Percentiles rank a stretch among this genome's conserved stretches.
Conservation (phyloP, 2,329 filamentous ascomycete genomes). For the Davidsoniella neocaledoniae region DNA sequence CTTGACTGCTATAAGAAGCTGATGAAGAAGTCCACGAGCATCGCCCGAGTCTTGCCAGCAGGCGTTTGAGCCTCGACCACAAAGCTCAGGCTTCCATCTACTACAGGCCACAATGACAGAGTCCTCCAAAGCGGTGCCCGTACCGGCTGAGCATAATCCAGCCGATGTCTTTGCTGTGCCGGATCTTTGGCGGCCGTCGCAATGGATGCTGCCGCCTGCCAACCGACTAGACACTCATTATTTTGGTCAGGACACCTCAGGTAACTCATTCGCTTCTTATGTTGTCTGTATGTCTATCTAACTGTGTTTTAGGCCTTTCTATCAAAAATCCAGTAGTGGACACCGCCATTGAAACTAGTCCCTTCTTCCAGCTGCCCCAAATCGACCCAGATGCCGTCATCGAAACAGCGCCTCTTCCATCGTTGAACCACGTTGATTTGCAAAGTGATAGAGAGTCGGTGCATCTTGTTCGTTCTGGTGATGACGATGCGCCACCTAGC, state of each 20-base stretch:
- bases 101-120: background rate
- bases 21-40: no score
- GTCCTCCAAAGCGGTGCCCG: background rate
- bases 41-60: no score
- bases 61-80: no score
- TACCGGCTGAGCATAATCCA: conserved; percentile 17
- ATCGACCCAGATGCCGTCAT: conserved; percentile 8
- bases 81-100: no score
- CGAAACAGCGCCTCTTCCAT: background rate
- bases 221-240: conserved; percentile 20
- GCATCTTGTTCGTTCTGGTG: background rate
- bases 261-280: background rate
- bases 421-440: background rate
- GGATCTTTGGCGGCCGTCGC: conserved; percentile 41
- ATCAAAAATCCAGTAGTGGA: conserved; percentile 2
- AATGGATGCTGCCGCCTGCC: conserved; percentile 25
- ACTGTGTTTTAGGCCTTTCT: background rate
- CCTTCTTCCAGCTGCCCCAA: conserved; percentile 10
- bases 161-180: conserved; percentile 47
- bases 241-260: conserved; percentile 25
- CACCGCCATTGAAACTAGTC: conserved; percentile 7
- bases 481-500: background rate
- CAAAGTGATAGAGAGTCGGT: background rate
- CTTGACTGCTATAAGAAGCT: no score
- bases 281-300: conserved; percentile 15